Base-by-base conservation (phyloP, 78 protist genomes). In the Dictyostelium firmibasis region DNA sequence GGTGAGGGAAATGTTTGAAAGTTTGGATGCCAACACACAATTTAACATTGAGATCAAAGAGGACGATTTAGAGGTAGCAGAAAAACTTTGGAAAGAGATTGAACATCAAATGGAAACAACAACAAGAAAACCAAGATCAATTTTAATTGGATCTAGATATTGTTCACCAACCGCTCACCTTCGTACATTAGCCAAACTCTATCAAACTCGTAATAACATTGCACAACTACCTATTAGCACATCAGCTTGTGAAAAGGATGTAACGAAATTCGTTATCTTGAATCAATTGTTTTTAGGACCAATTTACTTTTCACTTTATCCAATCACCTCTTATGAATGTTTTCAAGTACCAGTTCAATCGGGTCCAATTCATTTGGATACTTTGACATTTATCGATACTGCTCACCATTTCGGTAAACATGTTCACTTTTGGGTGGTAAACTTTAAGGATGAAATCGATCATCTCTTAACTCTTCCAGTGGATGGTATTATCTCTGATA, bases 11-110 rank as follows among this genome's bases (percentile, higher is more conserved):
- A 23, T 88, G 70, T 88, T 88, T 62, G 81, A 79, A 13, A 1
- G 3, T 8, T 33, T 88, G 4, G 38, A 78, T 4, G 10, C 36
- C 1, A 44, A 23, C 23, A 64, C 78, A 0, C 81, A 81, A 79
- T 8, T 88, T 3, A 88, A 88, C 70, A 88, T 88, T 23, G 93
- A 88, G 8, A 88, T 88, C 9, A 88, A 88, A 44, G 93, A 88
- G 27, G 81, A 88, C 10, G 81, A 78, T 79, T 0, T 27, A 1
- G 38, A 27, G 0, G 93, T 88, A 2, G 75, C 93, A 2, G 50
- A 88, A 29, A 5, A n/a, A 9, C 47, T 88, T 8, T 88, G 93
- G 93, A 76, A 11, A 10, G 86, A 77, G 36, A 78, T 88, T 7
- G 79, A 53, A 27, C 36, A 70, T 25, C 47, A 77, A 14, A 57